Base-by-base conservation (phyloP, 352 stramenopile species). In the Phytophthora uliginosa region DNA sequence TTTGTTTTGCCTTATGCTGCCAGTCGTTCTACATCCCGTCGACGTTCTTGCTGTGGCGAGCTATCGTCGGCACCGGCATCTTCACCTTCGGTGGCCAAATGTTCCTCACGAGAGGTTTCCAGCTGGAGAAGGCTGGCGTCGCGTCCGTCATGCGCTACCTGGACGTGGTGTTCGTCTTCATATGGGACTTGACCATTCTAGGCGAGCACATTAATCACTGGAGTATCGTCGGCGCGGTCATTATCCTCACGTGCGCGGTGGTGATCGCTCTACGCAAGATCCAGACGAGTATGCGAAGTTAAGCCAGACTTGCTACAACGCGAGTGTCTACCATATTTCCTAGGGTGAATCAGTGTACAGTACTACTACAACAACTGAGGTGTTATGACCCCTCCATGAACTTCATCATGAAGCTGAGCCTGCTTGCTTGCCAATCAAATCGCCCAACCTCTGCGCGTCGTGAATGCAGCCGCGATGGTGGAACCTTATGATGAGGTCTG, bases 131-230 rank as follows among this genome's bases (percentile, higher is more conserved):
- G 59, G 81, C 79, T 2, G 88, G 86, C 31, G 55, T 90, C 18
- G 88, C 86, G 6, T 81, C 86, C 2, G 83, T 90, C 26, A 93
- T 93, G 85, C 79, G 86, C 20, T 93, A 84, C 51, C 34, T 92
- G 59, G 82, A 94, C 73, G 81, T 94, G 3, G 74, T 94, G 3
- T 94, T 92, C 47, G 84, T 94, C 47, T 85, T 94, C 34, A 69
- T 91, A 3, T 83, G 83, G 77, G 87, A 92, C 65, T 84, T 73
- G 13, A 77, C 66, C 9, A 82, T 94, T 45, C 70, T 94, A 3
- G 79, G 83, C 17, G 87, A 93, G 42, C 38, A 77, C 20, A 81
- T 93, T 10, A 87, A 88, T 57, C 28, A 65, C 36, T 91, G 78
- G 76, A 93, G 84, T 59, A 76, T 94, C 33, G 20, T 92, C 20